A percentile compares a stretch with the other conserved stretches of the same genome.
These are phyloP conservation scores for Collybia sordida DNA, from an alignment of 768 basidiomycete species.

Conservation along the genomic window DNA sequence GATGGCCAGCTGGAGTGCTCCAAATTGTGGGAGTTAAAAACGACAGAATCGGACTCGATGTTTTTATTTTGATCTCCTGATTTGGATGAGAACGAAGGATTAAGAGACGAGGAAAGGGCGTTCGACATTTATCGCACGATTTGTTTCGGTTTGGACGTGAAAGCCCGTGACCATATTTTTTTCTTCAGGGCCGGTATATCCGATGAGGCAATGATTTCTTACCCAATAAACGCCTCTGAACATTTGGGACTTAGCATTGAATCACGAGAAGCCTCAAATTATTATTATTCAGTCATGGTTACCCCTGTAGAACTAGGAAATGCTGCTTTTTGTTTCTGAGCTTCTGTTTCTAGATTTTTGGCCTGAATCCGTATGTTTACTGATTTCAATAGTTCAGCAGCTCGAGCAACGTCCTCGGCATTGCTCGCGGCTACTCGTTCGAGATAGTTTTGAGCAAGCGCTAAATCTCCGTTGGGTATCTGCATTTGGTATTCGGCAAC, in stretches of 20 bases:
- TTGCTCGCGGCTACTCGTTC: conserved; percentile 77
- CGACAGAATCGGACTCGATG: conserved; percentile 7
- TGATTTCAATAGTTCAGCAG: conserved; percentile 67
- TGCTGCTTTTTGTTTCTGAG: conserved; percentile 6
- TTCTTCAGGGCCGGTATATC: conserved; percentile 36
- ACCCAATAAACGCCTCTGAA: neutral
- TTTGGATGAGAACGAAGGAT: conserved; percentile 23
- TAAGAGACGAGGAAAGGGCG: conserved; percentile 32
- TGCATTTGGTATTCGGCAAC: conserved; percentile 80
- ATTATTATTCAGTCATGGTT: conserved; percentile 6
- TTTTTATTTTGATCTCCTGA: conserved; percentile 15
- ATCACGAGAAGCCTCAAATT: neutral
- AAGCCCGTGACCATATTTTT: conserved; percentile 34
- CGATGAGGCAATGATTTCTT: too few relatives aligned
- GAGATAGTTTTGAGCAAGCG: conserved; percentile 70
- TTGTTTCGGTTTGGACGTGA: conserved; percentile 37
- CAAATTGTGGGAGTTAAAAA: conserved; percentile 17
- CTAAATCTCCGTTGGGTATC: conserved; percentile 61
- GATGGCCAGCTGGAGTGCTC: conserved; percentile 20
- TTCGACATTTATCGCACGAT: conserved; percentile 43
- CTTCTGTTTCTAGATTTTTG: conserved; percentile 18
- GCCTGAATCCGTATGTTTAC: conserved; percentile 40
- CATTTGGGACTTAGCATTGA: neutral
- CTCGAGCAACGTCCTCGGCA: conserved; percentile 75
- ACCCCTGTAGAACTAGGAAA: neutral